These are phyloP conservation scores for Kurtzmaniella cleridarum DNA, from an alignment of 805 yeast species.

Conservation along the genomic window DNA sequence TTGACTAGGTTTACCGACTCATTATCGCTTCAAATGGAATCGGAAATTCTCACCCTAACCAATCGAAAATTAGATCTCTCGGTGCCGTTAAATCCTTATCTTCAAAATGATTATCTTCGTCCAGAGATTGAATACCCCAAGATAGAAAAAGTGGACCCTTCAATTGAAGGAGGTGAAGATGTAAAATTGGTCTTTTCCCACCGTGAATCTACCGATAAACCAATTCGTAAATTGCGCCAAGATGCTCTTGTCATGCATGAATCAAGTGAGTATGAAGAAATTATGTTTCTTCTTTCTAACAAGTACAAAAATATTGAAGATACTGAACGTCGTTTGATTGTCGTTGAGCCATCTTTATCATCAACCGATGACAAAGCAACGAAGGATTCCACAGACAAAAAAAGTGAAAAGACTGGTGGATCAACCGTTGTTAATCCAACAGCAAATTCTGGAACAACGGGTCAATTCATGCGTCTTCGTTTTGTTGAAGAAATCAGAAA, in stretches of 20 bases:
- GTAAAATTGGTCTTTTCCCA: conserved; percentile 20
- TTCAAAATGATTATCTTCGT: conserved; percentile 38
- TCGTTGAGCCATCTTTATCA: conserved; percentile 24
- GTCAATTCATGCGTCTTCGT: conserved; percentile 79
- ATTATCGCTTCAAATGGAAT: conserved; percentile 74
- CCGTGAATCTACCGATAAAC: conserved; percentile 25
- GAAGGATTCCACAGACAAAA: conserved; percentile 26
- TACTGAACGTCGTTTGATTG: conserved; percentile 33
- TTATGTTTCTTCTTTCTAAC: conserved; percentile 55
- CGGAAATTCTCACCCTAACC: conserved; percentile 78
- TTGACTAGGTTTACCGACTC: conserved; percentile 74
- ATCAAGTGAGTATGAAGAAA: conserved; percentile 77
- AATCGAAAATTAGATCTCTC: conserved; percentile 71
- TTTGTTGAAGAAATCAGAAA: conserved; percentile 84
- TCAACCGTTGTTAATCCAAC: conserved; percentile 10
- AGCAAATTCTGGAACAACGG: conserved; percentile 30
- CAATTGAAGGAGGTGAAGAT: conserved; percentile 23
- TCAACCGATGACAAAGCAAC: conserved; percentile 5
- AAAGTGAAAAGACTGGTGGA: conserved; percentile 11
- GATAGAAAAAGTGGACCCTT: conserved; percentile 35
- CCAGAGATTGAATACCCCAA: conserved; percentile 48
- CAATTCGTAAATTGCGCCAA: conserved; percentile 34
- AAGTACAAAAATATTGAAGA: conserved; percentile 36
- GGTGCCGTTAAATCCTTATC: conserved; percentile 68
- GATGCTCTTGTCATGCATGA: conserved; percentile 52